A percentile compares a stretch with the other conserved stretches of the same genome.
Conservation (phyloP, 2,329 filamentous ascomycete genomes). For the Neonectria hederae region DNA sequence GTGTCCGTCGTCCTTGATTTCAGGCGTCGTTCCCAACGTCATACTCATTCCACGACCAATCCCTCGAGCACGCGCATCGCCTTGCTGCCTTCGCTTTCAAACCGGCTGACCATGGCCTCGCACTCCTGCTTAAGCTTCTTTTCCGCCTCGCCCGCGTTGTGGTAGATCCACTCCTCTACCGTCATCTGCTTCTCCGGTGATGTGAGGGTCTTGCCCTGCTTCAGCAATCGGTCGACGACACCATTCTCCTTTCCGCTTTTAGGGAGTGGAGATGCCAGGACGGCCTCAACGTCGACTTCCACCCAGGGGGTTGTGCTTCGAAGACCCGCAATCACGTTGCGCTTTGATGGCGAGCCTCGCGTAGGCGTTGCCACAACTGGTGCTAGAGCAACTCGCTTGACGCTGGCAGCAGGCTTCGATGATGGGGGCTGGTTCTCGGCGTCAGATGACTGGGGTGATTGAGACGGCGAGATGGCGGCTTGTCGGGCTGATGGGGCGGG, state of each 20-base stretch:
- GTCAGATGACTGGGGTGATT: slow-evolving; percentile 79
- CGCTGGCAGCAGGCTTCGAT: slow-evolving; percentile 63
- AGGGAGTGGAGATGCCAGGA: slow-evolving; percentile 63
- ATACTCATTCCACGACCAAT: slow-evolving; percentile 63
- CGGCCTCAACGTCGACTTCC: slow-evolving; percentile 77
- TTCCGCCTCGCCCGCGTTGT: slow-evolving; percentile 84
- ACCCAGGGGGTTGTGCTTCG: slow-evolving; percentile 73
- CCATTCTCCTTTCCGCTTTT: slow-evolving; percentile 63
- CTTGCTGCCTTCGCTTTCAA: slow-evolving; percentile 83
- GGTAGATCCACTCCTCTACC: slow-evolving; percentile 90
- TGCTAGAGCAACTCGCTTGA: slow-evolving; percentile 59
- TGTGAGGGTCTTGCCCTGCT: slow-evolving; percentile 69
- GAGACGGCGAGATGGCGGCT: slow-evolving; percentile 67
- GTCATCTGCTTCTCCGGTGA: slow-evolving; percentile 88
- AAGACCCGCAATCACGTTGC: slow-evolving; percentile 64
- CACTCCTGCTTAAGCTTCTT: slow-evolving; percentile 81
- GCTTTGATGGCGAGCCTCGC: slow-evolving; percentile 69
- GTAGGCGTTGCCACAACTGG: slow-evolving; percentile 58
- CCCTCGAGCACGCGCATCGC: slow-evolving; percentile 83
- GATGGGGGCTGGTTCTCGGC: slow-evolving; percentile 83
- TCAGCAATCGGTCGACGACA: slow-evolving; percentile 59
- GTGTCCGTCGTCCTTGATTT: neutral
- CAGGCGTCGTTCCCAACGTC: neutral
- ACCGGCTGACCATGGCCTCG: slow-evolving; percentile 81
- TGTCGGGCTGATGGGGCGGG: slow-evolving; percentile 62